Evolutionary conservation across 179 eudicot genomes (phyloP).

Genomic region (Carnegiea gigantea): DNA sequence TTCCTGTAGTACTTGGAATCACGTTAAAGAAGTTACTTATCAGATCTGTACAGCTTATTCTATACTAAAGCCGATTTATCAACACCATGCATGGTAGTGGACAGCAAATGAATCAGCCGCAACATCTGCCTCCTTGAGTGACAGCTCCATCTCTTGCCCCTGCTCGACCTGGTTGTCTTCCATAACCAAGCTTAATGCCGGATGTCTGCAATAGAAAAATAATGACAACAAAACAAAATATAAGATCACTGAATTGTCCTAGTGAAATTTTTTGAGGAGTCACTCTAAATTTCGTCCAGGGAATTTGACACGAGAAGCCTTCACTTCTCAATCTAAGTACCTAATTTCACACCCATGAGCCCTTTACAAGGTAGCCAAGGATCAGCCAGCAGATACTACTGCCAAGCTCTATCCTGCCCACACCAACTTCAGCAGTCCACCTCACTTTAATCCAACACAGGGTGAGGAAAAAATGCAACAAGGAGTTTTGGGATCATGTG

Average conservation of each 20-base stretch:
- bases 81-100: background rate
- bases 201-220: slow-evolving; percentile 44
- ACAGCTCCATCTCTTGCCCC: slow-evolving; percentile 65
- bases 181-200: slow-evolving; percentile 67
- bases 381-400: background rate
- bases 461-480: too few species aligned
- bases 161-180: slow-evolving; percentile 46
- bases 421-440: background rate
- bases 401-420: background rate
- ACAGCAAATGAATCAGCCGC: slow-evolving; percentile 32
- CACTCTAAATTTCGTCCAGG: background rate
- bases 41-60: slow-evolving; percentile 10
- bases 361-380: background rate
- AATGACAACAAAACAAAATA: background rate
- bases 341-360: background rate
- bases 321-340: background rate
- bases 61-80: background rate
- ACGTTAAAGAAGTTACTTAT: background rate
- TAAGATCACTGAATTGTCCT: background rate
- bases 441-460: too few species aligned
- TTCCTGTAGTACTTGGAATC: background rate
- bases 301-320: background rate
- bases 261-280: background rate
- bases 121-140: slow-evolving; percentile 53
- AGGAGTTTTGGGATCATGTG: too few species aligned